phyloP scores from a whole-genome alignment of 1,284 basidiomycete species.

The Naganishia liquefaciens region DNA sequence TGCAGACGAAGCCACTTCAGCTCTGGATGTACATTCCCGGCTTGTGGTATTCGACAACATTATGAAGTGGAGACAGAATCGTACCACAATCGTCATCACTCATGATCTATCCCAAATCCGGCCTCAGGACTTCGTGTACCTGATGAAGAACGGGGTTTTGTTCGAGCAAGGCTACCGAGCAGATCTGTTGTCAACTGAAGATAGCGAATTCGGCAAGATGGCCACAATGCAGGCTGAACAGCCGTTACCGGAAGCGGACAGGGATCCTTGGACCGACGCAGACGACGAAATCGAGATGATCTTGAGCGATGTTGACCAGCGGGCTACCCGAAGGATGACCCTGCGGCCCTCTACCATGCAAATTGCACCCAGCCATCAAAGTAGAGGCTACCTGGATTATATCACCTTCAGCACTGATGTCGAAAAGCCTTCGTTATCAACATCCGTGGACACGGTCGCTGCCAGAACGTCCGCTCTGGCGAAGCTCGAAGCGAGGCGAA shows the following conservation, averaged over 20 bases:
- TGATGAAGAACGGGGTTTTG: constrained; percentile 78
- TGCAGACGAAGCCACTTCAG: constrained; percentile 92
- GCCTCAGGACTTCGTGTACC: constrained; percentile 81
- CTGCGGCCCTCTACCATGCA: constrained; percentile 12
- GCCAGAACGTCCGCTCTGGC: constrained; percentile 2
- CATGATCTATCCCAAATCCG: constrained; percentile 88
- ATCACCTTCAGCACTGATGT: constrained; percentile 4
- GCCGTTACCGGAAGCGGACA: constrained; percentile 44
- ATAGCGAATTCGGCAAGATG: constrained; percentile 54
- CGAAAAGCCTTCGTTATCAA: not conserved
- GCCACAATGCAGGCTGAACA: constrained; percentile 51
- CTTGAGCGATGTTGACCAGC: constrained; percentile 37
- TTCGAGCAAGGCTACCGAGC: constrained; percentile 83
- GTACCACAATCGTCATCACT: constrained; percentile 93
- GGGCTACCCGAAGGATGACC: constrained; percentile 8
- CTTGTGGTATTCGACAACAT: constrained; percentile 86
- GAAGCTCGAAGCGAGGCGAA: constrained; percentile 12
- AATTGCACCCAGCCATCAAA: constrained; percentile 16
- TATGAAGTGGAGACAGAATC: constrained; percentile 75
- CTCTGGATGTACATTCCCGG: constrained; percentile 84
- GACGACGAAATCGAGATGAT: constrained; percentile 51
- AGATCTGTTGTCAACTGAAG: constrained; percentile 63
- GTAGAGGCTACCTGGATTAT: constrained; percentile 17
- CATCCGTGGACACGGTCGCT: not conserved
- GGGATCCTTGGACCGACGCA: constrained; percentile 40